Conservation (phyloP, 208 protist species). For the Trypanosoma melophagium region DNA sequence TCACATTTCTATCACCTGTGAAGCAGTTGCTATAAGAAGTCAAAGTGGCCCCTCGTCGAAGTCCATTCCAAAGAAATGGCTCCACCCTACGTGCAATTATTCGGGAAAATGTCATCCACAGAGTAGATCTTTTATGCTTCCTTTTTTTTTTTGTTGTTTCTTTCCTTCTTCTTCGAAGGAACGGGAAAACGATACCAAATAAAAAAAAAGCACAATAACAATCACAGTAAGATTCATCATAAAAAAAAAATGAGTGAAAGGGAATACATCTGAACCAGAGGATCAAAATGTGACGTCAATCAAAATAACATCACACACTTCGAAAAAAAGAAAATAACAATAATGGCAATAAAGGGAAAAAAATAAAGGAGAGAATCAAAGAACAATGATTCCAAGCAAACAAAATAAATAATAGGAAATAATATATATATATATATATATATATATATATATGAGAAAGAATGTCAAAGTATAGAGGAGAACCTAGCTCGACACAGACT, state of each 20-base stretch:
- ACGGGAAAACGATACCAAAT: too few species aligned
- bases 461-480: not conserved
- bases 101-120: not conserved
- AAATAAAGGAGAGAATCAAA: constrained; percentile 5
- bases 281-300: not conserved
- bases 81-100: not conserved
- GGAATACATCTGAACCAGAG: not conserved
- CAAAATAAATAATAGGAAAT: constrained; percentile 9
- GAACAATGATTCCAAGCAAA: constrained; percentile 23
- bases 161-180: not conserved
- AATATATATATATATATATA: constrained; percentile 5
- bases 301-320: not conserved
- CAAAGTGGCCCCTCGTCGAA: not conserved
- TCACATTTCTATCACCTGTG: not conserved
- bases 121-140: not conserved
- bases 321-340: constrained; percentile 10
- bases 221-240: not conserved
- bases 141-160: not conserved
- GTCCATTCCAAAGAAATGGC: not conserved
- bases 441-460: not conserved
- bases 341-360: constrained; percentile 9
- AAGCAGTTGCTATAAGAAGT: not conserved
- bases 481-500: not conserved
- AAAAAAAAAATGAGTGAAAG: not conserved
- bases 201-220: too few species aligned